Percentiles rank a stretch among this genome's conserved stretches.
Evolutionary conservation across 2,329 filamentous ascomycete genomes (phyloP).

Genomic region (Mycosphaerella arachidis): DNA sequence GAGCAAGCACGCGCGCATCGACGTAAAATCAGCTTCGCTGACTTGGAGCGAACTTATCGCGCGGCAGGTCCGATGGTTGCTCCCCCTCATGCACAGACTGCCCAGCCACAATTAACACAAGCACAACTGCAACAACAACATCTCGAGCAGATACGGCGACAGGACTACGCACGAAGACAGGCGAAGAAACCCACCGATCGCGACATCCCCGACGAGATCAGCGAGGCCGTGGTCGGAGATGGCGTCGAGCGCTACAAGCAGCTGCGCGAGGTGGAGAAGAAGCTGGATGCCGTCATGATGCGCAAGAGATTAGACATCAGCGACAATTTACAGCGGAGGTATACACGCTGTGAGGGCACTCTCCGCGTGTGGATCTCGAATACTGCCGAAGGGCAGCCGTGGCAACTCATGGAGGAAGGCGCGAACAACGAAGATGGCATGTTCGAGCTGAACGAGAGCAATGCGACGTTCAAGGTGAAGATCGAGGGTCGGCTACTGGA

Average conservation of each 20-base stretch:
- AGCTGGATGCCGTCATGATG: conserved; percentile 87
- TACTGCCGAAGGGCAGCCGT: conserved; percentile 87
- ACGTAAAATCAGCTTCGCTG: conserved; percentile 46
- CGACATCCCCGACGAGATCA: conserved; percentile 77
- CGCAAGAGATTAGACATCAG: conserved; percentile 88
- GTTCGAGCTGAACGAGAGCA: conserved; percentile 76
- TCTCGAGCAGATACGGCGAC: conserved; percentile 38
- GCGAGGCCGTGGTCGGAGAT: conserved; percentile 79
- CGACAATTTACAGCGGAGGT: conserved; percentile 67
- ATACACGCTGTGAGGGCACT: conserved; percentile 57
- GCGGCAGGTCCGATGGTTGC: conserved; percentile 43
- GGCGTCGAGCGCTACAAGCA: conserved; percentile 76
- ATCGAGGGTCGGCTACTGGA: conserved; percentile 81
- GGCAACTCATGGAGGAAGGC: conserved; percentile 62
- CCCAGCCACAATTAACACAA: conserved; percentile 45
- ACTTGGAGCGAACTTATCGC: conserved; percentile 44
- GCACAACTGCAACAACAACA: conserved; percentile 46
- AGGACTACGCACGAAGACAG: conserved; percentile 65
- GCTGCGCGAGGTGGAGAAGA: conserved; percentile 79
- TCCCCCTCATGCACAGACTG: conserved; percentile 24
- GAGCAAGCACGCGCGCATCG: conserved; percentile 23
- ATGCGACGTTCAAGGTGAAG: conserved; percentile 82
- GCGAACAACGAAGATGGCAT: conserved; percentile 57
- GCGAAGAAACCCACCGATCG: conserved; percentile 91
- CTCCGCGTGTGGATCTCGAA: conserved; percentile 94